Evolutionary conservation across 2,329 filamentous ascomycete genomes (phyloP).

Genomic region (Colletotrichum sp.): DNA sequence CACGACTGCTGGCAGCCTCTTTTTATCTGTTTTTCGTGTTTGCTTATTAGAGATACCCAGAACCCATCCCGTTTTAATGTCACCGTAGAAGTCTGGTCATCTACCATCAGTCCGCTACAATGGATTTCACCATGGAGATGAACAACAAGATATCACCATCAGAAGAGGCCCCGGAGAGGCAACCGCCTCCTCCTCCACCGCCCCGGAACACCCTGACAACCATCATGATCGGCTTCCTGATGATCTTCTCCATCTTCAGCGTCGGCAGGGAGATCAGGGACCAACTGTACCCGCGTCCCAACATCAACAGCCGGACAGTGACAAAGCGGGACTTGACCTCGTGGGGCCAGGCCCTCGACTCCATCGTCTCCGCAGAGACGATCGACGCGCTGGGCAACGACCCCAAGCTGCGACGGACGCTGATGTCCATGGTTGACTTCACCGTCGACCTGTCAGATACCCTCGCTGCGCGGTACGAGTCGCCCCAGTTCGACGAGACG

Average conservation of each 20-base stretch:
- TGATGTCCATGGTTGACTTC: constrained; percentile 21
- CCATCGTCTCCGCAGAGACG: constrained; percentile 14
- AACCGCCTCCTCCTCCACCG: background rate
- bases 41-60: background rate
- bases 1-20: constrained; percentile 1
- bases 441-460: constrained; percentile 15
- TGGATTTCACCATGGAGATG: background rate
- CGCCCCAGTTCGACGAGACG: constrained; percentile 9
- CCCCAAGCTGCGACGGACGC: constrained; percentile 4
- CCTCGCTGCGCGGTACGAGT: constrained; percentile 6
- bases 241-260: constrained; percentile 17
- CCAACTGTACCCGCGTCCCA: background rate
- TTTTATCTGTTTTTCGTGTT: background rate
- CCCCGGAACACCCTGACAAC: background rate
- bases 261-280: constrained; percentile 8
- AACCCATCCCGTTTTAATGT: background rate
- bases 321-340: background rate
- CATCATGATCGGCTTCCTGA: constrained; percentile 7
- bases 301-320: background rate
- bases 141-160: background rate
- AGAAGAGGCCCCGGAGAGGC: background rate
- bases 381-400: constrained; percentile 16
- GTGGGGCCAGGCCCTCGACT: constrained; percentile 18
- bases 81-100: background rate
- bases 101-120: background rate